Conservation (phyloP, 73 alveolate species). For the Paramecium sexaurelia region DNA sequence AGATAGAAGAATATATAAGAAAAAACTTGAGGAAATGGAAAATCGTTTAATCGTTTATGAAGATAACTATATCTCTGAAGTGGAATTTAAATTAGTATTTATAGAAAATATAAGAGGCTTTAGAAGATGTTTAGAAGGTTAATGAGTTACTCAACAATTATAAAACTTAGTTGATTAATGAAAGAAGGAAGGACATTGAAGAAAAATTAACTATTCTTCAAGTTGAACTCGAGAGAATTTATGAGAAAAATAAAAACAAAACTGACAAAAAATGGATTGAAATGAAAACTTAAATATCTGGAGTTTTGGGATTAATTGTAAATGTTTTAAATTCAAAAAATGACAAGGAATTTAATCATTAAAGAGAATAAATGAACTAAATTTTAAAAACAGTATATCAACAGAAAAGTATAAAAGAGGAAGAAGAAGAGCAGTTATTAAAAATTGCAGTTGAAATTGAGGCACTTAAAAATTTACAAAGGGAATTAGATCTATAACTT, state of each 20-base stretch:
- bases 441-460: constrained; percentile 21
- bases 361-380: not conserved
- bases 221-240: not conserved
- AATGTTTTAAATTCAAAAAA: not conserved
- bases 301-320: not conserved
- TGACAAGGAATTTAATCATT: not conserved
- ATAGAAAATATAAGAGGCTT: not conserved
- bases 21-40: not conserved
- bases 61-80: constrained; percentile 25
- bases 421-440: not conserved
- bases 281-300: not conserved
- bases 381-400: not conserved
- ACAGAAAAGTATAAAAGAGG: not conserved
- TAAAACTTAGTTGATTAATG: not conserved
- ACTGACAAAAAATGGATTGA: constrained; percentile 24
- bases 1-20: not conserved
- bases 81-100: not conserved
- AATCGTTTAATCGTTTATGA: not conserved
- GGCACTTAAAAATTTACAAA: not conserved
- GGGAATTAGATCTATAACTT: not conserved
- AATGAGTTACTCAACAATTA: not conserved
- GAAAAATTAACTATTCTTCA: not conserved
- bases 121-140: not conserved
- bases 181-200: not conserved
- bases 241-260: not conserved